These are phyloP conservation scores for Pichia cactophila DNA, from an alignment of 1,139 yeast genomes.

Conservation along the genomic window DNA sequence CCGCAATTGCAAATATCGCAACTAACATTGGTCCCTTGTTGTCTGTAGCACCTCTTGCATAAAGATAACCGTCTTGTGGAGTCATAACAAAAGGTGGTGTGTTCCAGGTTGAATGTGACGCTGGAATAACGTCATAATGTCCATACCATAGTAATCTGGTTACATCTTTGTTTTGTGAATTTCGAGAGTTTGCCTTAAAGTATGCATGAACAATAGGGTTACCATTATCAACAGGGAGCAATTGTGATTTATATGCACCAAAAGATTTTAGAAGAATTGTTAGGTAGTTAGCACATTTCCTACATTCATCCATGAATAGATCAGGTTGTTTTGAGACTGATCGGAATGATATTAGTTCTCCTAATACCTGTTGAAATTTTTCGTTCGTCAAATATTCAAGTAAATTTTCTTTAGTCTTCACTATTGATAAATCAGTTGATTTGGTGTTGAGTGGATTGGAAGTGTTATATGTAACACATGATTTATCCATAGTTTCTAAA, in stretches of 20 bases:
- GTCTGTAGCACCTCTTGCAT: conserved; percentile 91
- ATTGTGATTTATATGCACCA: conserved; percentile 64
- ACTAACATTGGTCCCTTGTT: conserved; percentile 94
- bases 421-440: conserved; percentile 29
- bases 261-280: conserved; percentile 53
- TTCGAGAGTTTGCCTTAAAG: conserved; percentile 40
- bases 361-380: conserved; percentile 53
- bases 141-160: conserved; percentile 76
- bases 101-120: conserved; percentile 57
- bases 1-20: conserved; percentile 81
- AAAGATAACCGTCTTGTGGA: conserved; percentile 76
- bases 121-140: conserved; percentile 87
- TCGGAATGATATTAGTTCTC: conserved; percentile 55
- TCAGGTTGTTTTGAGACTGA: conserved; percentile 74
- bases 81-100: conserved; percentile 72
- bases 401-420: conserved; percentile 1
- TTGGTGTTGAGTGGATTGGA: neutral
- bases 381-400: conserved; percentile 36
- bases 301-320: conserved; percentile 63
- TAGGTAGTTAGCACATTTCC: conserved; percentile 79
- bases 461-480: conserved; percentile 3
- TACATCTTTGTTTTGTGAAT: neutral
- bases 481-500: conserved; percentile 25
- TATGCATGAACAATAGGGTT: conserved; percentile 80
- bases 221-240: conserved; percentile 65